Evolutionary conservation across 2,329 filamentous ascomycete species (phyloP), one percentile per base, ranked within the genome.

Genomic region (Incumbomyces delicatus): DNA sequence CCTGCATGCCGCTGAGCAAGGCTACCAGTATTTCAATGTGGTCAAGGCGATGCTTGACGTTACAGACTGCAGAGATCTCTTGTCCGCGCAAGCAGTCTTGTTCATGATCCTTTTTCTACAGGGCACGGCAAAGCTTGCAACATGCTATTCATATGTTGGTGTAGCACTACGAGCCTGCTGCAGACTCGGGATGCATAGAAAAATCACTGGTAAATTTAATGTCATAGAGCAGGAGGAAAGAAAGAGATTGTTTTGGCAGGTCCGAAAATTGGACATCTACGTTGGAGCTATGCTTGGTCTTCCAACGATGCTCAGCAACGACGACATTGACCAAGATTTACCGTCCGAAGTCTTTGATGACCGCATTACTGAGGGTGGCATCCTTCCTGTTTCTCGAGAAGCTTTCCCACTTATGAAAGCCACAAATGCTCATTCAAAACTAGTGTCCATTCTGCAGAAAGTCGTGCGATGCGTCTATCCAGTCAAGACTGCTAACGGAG

Each of bases 61-160:
- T 33, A 75, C 72, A 1, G 72, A 75, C 51, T 88, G 84, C 55
- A 79, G 85, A 39, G 85, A 89, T 59, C 69, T 90, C 36, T 76
- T 73, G 16, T 85, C 85, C 1, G 68, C 90, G 7, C 85, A 92
- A 61, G 79, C 83, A 2, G 73, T 92, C 6, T 67, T 88, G 16
- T 88, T 87, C 61, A 85, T 88, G 75, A 83, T 88, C 41, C 68
- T 90, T 2, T 92, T 89, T 59, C 72, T 90, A 1, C 86, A 92
- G 59, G 80, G 83, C 2, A 85, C 86, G 1, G 84, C 85, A 8
- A 86, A 87, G 59, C 68, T 90, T 27, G 85, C 81, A 59, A 83
- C 80, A 8, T 90, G 85, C 60, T 90, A 90, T 63, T 79, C 84
- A 0, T 88, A 87, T 56, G 75, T 90, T 40, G 85, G 85, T 6